Evolutionary conservation across 2,329 filamentous ascomycete genomes (phyloP).

Genomic region (Fusarium circinatum): DNA sequence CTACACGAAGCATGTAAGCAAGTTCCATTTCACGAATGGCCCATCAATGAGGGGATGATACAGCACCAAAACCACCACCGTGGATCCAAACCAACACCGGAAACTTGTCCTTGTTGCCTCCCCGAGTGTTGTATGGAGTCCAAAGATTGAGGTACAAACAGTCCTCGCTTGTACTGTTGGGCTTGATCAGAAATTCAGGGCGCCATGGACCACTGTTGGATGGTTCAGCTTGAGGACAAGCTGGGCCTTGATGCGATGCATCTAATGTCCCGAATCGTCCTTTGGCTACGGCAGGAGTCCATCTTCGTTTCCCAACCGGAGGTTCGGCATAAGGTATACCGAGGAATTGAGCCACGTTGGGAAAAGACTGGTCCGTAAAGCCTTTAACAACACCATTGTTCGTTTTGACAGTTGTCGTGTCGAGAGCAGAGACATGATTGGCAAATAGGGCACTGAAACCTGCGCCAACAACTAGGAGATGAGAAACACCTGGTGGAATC

Average conservation of each 20-base stretch:
- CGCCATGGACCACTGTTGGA: background rate
- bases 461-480: background rate
- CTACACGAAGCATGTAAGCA: background rate
- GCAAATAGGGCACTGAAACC: background rate
- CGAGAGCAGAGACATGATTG: background rate
- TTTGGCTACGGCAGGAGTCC: background rate
- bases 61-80: background rate
- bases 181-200: constrained; percentile 12
- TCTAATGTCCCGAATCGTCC: background rate
- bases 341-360: constrained; percentile 6
- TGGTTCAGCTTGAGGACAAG: constrained; percentile 13
- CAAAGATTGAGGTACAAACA: constrained; percentile 7
- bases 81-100: constrained; percentile 11
- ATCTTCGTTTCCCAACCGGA: background rate
- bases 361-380: background rate
- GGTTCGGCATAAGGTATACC: constrained; percentile 13
- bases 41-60: background rate
- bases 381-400: background rate
- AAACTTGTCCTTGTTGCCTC: background rate
- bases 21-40: no score
- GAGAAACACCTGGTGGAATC: background rate
- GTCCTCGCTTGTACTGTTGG: constrained; percentile 5
- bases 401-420: background rate
- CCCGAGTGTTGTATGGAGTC: background rate
- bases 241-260: background rate